Conservation (phyloP, 306 rosid genomes). For the Acacia acuminata region DNA sequence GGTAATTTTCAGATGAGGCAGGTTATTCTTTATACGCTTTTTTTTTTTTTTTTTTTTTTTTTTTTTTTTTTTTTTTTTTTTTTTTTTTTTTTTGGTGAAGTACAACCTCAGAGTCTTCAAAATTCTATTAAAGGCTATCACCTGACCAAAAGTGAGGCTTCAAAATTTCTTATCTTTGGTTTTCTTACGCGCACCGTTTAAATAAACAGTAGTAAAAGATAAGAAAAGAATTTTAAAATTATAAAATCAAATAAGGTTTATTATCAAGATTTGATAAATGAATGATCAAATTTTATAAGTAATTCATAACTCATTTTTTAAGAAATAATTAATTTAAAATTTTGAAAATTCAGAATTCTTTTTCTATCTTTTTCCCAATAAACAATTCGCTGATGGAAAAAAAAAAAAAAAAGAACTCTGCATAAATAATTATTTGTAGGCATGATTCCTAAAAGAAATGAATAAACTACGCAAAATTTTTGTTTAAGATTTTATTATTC, state of each 20-base stretch:
- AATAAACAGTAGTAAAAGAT: neutral
- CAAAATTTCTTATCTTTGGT: neutral
- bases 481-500: neutral
- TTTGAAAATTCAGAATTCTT: too few relatives aligned
- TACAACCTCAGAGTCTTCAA: neutral
- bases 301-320: too few relatives aligned
- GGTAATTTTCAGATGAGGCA: neutral
- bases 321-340: too few relatives aligned
- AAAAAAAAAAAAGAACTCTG: neutral
- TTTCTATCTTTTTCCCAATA: neutral
- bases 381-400: neutral
- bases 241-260: too few relatives aligned
- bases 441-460: neutral
- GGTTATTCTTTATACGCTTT: neutral
- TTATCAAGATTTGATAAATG: too few relatives aligned
- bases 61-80: too few relatives aligned
- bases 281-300: too few relatives aligned
- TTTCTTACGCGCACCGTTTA: neutral
- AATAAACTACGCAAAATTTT: neutral
- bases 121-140: constrained; percentile 20
- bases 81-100: neutral
- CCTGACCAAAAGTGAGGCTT: neutral
- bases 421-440: neutral
- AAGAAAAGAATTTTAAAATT: too few relatives aligned
- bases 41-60: too few relatives aligned